Conservation (phyloP, 495 filamentous ascomycete species). For the Penicillium parvum region DNA sequence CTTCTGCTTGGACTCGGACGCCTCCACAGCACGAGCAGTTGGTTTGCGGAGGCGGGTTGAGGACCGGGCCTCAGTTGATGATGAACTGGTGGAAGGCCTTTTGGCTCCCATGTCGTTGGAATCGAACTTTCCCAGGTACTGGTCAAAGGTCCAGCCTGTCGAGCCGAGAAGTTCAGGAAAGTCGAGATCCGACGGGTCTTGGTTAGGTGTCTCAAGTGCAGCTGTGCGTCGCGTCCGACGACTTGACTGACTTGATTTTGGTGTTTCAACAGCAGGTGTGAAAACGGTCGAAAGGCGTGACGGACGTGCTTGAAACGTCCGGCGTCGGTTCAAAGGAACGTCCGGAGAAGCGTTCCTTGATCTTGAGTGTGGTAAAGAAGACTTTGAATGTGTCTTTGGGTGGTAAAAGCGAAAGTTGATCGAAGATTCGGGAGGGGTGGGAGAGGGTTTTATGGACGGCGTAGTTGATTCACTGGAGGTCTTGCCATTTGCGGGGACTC, state of each 20-base stretch:
- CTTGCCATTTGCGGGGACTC: slow-evolving; percentile 10
- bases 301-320: slow-evolving; percentile 19
- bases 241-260: slow-evolving; percentile 8
- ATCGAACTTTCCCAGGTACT: slow-evolving; percentile 22
- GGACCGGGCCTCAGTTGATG: slow-evolving; percentile 27
- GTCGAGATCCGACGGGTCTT: slow-evolving; percentile 12
- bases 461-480: slow-evolving; percentile 1
- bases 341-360: slow-evolving; percentile 6
- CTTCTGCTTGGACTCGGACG: slow-evolving; percentile 26
- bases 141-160: slow-evolving; percentile 12
- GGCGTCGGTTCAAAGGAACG: slow-evolving; percentile 11
- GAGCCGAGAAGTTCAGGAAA: slow-evolving; percentile 9
- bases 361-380: background rate
- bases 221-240: slow-evolving; percentile 15
- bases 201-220: slow-evolving; percentile 11
- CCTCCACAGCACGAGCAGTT: slow-evolving; percentile 37
- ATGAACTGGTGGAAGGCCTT: slow-evolving; percentile 23
- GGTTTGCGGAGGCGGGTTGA: slow-evolving; percentile 38
- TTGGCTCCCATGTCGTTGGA: slow-evolving; percentile 25
- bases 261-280: slow-evolving; percentile 18
- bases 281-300: slow-evolving; percentile 24
- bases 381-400: slow-evolving; percentile 7
- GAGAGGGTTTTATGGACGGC: slow-evolving; percentile 9
- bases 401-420: slow-evolving; percentile 14
- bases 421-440: slow-evolving; percentile 9